Base-by-base conservation (phyloP, 1,284 basidiomycete genomes). In the Pseudozyma tsukubaensis region DNA sequence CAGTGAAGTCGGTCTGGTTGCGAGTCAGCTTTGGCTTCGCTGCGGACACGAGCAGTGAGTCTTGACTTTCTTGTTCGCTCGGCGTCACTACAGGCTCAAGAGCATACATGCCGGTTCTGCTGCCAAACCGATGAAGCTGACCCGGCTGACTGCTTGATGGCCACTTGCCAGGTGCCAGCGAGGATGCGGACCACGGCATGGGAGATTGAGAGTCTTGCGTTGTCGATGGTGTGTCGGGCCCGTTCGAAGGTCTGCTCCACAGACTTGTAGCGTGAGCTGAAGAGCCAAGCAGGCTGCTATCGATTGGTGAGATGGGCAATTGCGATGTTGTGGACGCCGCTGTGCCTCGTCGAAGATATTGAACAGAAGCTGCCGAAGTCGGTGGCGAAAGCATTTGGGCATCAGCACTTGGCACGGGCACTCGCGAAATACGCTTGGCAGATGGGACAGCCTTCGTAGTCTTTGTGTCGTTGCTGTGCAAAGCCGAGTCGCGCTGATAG, bases 201-300 rank as follows among this genome's bases (percentile, higher is more conserved):
- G 72, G 63, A 3, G 67, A 71, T 9, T 40, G 42, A 13, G 50
- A 21, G 14, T 72, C 72, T 16, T 74, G 76, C 2, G 69, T 63
- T 14, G 69, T 69, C 18, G 60, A 58, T 19, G 76, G 64, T 13
- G 72, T 61, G 35, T 77, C 76, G 16, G 72, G 72, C 14, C 29
- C 50, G 50, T 62, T 60, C 24, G 51, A 29, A 7, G 67, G 63
- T 44, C 64, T 57, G 53, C 72, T 72, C 76, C 76, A 77, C 13
- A 72, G 53, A 19, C 67, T 75, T 2, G 72, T 74, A 5, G 60
- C 68, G 24, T 59, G 48, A 9, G 55, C 75, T 12, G 72, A 72
- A 5, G 75, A 74, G 39, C 68, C 70, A 0, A 76, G 40, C n/a
- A 75, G n/a, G 57, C 76, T 77, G 61, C 69, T 71, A 40, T 77